Evolutionary conservation across 1,284 basidiomycete species (phyloP), one percentile per base, ranked within the genome.

Genomic region (Malassezia arunalokei): DNA sequence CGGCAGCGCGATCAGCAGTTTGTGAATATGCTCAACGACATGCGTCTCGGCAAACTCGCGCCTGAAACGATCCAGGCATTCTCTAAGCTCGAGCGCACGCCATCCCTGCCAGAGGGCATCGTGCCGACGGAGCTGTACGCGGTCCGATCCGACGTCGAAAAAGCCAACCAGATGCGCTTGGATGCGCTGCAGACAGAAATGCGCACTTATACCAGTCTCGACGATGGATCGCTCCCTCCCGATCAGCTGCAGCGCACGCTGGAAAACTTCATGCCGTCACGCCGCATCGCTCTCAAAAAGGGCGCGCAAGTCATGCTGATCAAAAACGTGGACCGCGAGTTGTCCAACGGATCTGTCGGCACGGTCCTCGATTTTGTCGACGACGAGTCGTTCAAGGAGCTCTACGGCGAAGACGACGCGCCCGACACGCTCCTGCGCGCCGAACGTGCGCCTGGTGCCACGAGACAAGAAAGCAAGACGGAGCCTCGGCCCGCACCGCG

Each of bases 271-370:
- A 62, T 69, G 41, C 64, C 65, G 11, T 51, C 65, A 35, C 51
- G 54, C 6, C 66, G 60, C 1, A 77, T 94, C 37, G 65, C 70
- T 0, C 77, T 94, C 35, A 85, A 84, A 68, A 73, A 81, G 31
- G 80, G 81, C 40, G 83, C 84, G 0, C 76, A 76, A 58, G 79
- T 79, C 42, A 80, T 80, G 78, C 76, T 91, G 17, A 81, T 90
- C 79, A 88, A 84, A 80, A 88, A 79, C 68, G 71, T 79, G 6
- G 84, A 85, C 63, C 80, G 83, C 39, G 78, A 78, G 43, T 79
- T 90, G 6, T 86, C 89, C 40, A 91, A 91, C 71, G 87, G 87
- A 0, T 84, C 82, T 8, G 80, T 88, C 60, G 87, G 87, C 15
- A 79, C 78, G 57, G 78, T 90, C 17, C 69, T 66, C 24, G 64